A percentile compares a stretch with the other conserved stretches of the same genome.
Conservation (phyloP, 2,329 filamentous ascomycete species). For the Ophiostoma sp. region DNA sequence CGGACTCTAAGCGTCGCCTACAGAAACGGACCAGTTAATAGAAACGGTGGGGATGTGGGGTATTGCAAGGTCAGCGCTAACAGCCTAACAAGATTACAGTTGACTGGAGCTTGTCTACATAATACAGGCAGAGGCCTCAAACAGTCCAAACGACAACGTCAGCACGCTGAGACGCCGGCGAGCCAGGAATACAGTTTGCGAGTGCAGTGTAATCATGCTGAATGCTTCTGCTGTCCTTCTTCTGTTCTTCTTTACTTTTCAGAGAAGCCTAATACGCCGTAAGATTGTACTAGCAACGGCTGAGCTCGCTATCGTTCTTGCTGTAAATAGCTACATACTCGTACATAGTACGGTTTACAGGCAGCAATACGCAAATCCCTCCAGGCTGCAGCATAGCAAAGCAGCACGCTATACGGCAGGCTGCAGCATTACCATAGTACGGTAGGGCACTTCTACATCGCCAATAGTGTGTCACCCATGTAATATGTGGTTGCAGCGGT, state of each 20-base stretch:
- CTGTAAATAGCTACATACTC: too few relatives aligned
- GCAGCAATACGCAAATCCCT: too few relatives aligned
- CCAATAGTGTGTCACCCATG: constrained; percentile 7
- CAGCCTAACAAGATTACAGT: background rate
- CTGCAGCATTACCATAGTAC: background rate
- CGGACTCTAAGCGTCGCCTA: background rate
- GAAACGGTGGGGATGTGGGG: background rate
- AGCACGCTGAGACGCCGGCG: background rate
- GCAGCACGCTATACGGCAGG: background rate
- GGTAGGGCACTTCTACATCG: background rate
- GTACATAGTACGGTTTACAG: too few relatives aligned
- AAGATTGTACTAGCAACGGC: too few relatives aligned
- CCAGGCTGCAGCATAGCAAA: too few relatives aligned
- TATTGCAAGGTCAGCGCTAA: background rate
- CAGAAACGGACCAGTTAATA: background rate
- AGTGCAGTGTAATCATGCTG: too few relatives aligned
- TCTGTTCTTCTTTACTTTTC: background rate
- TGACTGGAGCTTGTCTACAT: background rate
- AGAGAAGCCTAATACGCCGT: too few relatives aligned
- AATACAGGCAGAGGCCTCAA: too few relatives aligned
- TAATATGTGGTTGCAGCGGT: background rate
- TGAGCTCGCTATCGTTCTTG: too few relatives aligned
- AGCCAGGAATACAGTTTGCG: too few relatives aligned
- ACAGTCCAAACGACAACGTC: background rate
- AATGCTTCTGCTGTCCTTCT: background rate